Evolutionary conservation across 2,329 filamentous ascomycete species (phyloP).

Genomic region (Fusarium avenaceum): DNA sequence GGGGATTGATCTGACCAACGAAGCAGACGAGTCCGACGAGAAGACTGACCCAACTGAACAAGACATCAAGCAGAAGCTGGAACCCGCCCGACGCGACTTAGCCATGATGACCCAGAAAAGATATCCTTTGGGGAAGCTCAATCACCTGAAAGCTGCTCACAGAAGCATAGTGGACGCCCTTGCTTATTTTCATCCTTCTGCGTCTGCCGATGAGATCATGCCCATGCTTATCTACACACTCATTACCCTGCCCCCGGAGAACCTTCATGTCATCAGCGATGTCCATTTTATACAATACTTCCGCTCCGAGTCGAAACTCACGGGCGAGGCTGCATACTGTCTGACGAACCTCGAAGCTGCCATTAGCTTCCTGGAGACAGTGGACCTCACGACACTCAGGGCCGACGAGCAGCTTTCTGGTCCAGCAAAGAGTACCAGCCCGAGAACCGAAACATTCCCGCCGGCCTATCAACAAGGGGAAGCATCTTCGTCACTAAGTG

Average conservation of each 20-base stretch:
- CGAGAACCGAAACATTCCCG: conserved; percentile 68
- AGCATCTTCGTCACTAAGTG: conserved; percentile 52
- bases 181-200: conserved; percentile 77
- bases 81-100: conserved; percentile 76
- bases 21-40: conserved; percentile 67
- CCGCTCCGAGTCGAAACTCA: conserved; percentile 85
- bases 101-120: conserved; percentile 86
- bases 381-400: conserved; percentile 89
- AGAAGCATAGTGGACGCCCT: conserved; percentile 94
- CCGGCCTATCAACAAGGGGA: conserved; percentile 66
- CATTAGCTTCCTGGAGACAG: conserved; percentile 93
- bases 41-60: conserved; percentile 71
- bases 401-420: conserved; percentile 81
- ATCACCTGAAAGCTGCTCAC: conserved; percentile 88
- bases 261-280: conserved; percentile 92
- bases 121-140: conserved; percentile 91
- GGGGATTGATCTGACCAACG: conserved; percentile 78
- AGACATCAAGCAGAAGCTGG: conserved; percentile 80
- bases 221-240: conserved; percentile 97
- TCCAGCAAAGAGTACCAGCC: conserved; percentile 69
- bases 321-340: conserved; percentile 95
- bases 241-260: conserved; percentile 88
- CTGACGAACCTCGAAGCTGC: conserved; percentile 95
- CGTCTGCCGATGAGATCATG: conserved; percentile 96
- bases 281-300: conserved; percentile 95